Evolutionary conservation across 2,329 filamentous ascomycete genomes (phyloP).

Genomic region (Talaromyces verruculosus): DNA sequence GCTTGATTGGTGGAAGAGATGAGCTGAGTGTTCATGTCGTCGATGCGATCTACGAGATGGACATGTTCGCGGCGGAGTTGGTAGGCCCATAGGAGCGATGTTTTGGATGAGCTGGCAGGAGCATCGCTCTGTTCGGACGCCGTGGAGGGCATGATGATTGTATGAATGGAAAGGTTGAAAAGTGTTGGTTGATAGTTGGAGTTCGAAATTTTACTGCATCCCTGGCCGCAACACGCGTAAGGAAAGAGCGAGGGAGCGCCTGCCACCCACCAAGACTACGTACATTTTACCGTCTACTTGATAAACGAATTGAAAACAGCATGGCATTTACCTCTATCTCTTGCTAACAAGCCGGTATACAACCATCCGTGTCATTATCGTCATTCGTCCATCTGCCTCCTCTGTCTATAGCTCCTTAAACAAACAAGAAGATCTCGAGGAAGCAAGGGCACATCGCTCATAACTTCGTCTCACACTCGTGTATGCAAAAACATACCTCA

Average conservation of each 20-base stretch:
- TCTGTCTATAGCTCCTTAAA: constrained; percentile 24
- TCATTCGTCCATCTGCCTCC: constrained; percentile 31
- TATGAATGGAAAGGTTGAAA: not conserved
- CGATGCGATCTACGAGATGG: constrained; percentile 32
- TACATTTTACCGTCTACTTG: not conserved
- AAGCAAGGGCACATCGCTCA: constrained; percentile 35
- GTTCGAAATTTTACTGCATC: not conserved
- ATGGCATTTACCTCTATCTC: constrained; percentile 40
- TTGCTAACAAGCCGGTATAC: constrained; percentile 32
- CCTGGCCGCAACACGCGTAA: not conserved
- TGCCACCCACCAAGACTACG: not conserved
- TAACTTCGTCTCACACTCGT: constrained; percentile 42
- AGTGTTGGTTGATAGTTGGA: too few species aligned
- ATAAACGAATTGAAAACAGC: constrained; percentile 21
- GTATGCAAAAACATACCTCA: constrained; percentile 39
- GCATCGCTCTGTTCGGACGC: constrained; percentile 7
- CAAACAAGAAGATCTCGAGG: constrained; percentile 26
- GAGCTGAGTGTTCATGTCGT: constrained; percentile 25
- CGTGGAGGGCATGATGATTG: constrained; percentile 2
- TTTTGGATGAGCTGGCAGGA: constrained; percentile 17
- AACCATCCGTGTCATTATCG: constrained; percentile 35
- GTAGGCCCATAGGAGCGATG: constrained; percentile 41
- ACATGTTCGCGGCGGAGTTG: constrained; percentile 41
- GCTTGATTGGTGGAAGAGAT: constrained; percentile 19
- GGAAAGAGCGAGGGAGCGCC: constrained; percentile 11